Evolutionary conservation across 2,329 filamentous ascomycete genomes (phyloP).

Genomic region (Chrysoporthe cubensis): DNA sequence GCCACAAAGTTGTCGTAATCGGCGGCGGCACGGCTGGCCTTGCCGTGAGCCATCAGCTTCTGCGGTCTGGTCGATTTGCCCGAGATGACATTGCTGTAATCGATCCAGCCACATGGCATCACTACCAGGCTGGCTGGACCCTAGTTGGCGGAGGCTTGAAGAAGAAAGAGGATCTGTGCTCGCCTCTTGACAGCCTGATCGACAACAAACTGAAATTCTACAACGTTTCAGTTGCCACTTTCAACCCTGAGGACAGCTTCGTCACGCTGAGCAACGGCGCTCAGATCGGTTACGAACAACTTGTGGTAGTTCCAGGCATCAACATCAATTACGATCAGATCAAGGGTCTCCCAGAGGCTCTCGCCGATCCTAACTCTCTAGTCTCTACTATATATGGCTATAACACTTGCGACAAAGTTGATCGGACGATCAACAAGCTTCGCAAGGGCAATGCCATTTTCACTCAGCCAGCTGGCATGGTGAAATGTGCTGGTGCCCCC

Average conservation of each 20-base stretch:
- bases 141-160: conserved; percentile 70
- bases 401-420: conserved; percentile 58
- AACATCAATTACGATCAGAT: conserved; percentile 54
- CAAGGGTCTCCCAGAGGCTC: conserved; percentile 60
- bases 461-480: conserved; percentile 60
- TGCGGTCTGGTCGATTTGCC: conserved; percentile 59
- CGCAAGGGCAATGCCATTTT: conserved; percentile 58
- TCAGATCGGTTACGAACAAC: conserved; percentile 64
- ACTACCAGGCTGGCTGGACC: conserved; percentile 74
- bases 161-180: conserved; percentile 60
- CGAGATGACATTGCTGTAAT: conserved; percentile 66
- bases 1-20: conserved; percentile 68
- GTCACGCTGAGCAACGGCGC: conserved; percentile 60
- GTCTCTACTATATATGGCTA: conserved; percentile 64
- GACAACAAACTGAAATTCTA: conserved; percentile 67
- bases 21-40: conserved; percentile 70
- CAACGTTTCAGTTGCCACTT: conserved; percentile 51
- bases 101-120: conserved; percentile 65
- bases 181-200: conserved; percentile 54
- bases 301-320: conserved; percentile 65
- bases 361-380: conserved; percentile 49
- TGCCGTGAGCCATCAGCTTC: conserved; percentile 68
- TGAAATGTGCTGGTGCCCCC: conserved; percentile 66
- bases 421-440: conserved; percentile 50
- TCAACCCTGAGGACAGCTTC: conserved; percentile 60